Percentiles rank a stretch among this genome's conserved stretches.
These are phyloP conservation scores for Cavenderia fasciculata DNA, from an alignment of 78 protist species.

Conservation along the genomic window DNA sequence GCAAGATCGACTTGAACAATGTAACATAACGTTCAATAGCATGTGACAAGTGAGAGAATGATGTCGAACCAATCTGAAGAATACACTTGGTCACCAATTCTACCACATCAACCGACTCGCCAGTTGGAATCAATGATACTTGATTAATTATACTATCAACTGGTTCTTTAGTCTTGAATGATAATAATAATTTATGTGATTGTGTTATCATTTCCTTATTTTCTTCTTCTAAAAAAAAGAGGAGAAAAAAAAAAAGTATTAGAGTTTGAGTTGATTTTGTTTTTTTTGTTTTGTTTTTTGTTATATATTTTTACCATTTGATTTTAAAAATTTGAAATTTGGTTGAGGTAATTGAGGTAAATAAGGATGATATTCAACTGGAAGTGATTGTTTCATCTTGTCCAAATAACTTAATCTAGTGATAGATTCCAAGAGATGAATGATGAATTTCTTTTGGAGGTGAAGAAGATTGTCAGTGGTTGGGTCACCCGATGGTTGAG, in stretches of 20 bases:
- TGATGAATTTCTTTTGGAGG: constrained; percentile 21
- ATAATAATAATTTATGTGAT: constrained; percentile 48
- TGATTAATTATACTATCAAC: constrained; percentile 30
- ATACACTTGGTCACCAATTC: constrained; percentile 72
- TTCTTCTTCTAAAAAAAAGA: constrained; percentile 48
- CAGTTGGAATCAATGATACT: constrained; percentile 11
- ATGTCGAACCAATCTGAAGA: constrained; percentile 46
- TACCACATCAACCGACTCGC: not conserved
- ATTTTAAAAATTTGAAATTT: constrained; percentile 23
- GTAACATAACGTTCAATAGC: constrained; percentile 69
- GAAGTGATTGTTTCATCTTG: constrained; percentile 42
- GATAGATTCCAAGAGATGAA: constrained; percentile 24
- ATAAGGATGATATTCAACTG: constrained; percentile 56
- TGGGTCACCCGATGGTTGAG: not conserved
- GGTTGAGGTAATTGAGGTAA: constrained; percentile 35
- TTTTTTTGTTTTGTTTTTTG: not conserved
- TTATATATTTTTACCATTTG: too few species aligned
- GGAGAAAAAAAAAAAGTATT: too few species aligned
- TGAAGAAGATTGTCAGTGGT: not conserved
- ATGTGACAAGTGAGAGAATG: constrained; percentile 64
- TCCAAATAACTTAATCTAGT: constrained; percentile 50
- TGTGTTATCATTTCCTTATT: constrained; percentile 37
- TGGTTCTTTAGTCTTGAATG: constrained; percentile 56
- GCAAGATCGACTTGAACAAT: constrained; percentile 28
- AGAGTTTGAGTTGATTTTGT: too few species aligned